These are phyloP conservation scores for Diversispora epigaea DNA, from an alignment of 192 early-diverging fungal species.

Conservation along the genomic window DNA sequence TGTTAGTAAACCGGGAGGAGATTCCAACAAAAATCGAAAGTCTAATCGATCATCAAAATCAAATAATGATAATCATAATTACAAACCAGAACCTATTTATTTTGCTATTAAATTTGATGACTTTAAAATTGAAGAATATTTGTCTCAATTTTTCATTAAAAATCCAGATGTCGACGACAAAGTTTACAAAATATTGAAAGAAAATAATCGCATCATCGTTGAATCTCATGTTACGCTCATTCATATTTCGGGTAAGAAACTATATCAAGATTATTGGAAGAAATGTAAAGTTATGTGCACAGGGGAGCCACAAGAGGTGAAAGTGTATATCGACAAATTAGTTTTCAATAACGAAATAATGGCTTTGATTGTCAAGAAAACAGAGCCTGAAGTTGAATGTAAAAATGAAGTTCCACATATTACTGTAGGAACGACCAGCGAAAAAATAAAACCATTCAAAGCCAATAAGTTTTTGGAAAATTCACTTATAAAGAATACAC, in stretches of 20 bases:
- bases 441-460: constrained; percentile 42
- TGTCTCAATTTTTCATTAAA: constrained; percentile 20
- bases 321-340: constrained; percentile 45
- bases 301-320: constrained; percentile 32
- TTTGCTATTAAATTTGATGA: constrained; percentile 30
- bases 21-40: no score
- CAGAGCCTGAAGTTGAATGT: constrained; percentile 24
- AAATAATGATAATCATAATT: constrained; percentile 4
- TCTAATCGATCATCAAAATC: no score
- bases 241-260: constrained; percentile 37
- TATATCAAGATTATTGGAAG: constrained; percentile 27
- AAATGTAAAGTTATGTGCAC: constrained; percentile 23
- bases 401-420: constrained; percentile 40
- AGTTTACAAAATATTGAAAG: constrained; percentile 32
- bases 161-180: constrained; percentile 32
- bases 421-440: constrained; percentile 44
- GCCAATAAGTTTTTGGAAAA: constrained; percentile 18
- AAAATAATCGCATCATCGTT: constrained; percentile 28
- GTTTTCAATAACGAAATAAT: constrained; percentile 50
- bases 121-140: constrained; percentile 32
- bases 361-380: constrained; percentile 33
- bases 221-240: constrained; percentile 56
- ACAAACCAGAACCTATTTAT: constrained; percentile 30
- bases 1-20: neutral
- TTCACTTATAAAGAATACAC: no score